Percentiles rank a stretch among this genome's conserved stretches.
These are phyloP conservation scores for Phytophthora quininea DNA, from an alignment of 352 stramenopile genomes.

Conservation along the genomic window DNA sequence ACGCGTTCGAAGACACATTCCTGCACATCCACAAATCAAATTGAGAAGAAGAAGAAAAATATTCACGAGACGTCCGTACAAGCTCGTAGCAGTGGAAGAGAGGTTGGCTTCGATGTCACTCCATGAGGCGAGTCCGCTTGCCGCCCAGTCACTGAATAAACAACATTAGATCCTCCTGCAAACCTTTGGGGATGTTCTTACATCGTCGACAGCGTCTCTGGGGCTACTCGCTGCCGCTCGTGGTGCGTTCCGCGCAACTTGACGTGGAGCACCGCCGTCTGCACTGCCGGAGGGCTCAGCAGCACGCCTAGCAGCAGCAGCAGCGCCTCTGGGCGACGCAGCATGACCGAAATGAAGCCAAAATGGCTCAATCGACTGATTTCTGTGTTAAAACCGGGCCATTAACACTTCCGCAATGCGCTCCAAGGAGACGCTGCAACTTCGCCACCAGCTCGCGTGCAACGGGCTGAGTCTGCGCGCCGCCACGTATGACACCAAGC, in stretches of 20 bases:
- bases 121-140: constrained; percentile 20
- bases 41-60: neutral
- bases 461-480: constrained; percentile 59
- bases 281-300: too few relatives aligned
- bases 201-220: too few relatives aligned
- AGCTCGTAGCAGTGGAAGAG: constrained; percentile 13
- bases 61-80: constrained; percentile 9
- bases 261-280: too few relatives aligned
- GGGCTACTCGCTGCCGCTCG: too few relatives aligned
- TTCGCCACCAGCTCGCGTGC: constrained; percentile 75
- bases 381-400: neutral
- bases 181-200: too few relatives aligned
- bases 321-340: too few relatives aligned
- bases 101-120: constrained; percentile 28
- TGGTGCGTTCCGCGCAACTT: too few relatives aligned
- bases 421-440: constrained; percentile 65
- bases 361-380: neutral
- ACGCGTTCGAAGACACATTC: constrained; percentile 30
- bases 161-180: neutral
- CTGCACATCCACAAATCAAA: constrained; percentile 6
- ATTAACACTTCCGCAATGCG: constrained; percentile 10
- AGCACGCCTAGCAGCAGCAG: too few relatives aligned
- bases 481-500: constrained; percentile 63
- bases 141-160: constrained; percentile 23
- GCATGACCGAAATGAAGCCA: too few relatives aligned